Percentiles rank a stretch among this genome's conserved stretches.
These are phyloP conservation scores for Botryotinia globosa DNA, from an alignment of 2,329 filamentous ascomycete genomes.

Conservation along the genomic window DNA sequence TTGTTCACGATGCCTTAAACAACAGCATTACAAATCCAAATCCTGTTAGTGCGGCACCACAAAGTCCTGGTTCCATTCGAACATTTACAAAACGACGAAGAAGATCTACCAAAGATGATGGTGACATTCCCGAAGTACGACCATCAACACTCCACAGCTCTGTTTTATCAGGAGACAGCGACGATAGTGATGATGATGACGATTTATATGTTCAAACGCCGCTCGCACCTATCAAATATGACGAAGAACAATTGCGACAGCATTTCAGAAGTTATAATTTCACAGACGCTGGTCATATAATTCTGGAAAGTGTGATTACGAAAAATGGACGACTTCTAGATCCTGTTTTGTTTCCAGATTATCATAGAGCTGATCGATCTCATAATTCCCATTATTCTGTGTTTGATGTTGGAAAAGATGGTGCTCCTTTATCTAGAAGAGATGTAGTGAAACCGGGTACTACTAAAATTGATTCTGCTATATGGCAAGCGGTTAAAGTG, in stretches of 20 bases:
- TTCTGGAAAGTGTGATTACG: slow-evolving; percentile 39
- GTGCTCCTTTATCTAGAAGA: slow-evolving; percentile 29
- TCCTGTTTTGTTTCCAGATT: slow-evolving; percentile 28
- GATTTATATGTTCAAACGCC: slow-evolving; percentile 42
- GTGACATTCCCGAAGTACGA: not conserved
- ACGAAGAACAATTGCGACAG: slow-evolving; percentile 45
- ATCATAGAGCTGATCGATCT: slow-evolving; percentile 26
- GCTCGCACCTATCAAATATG: slow-evolving; percentile 42
- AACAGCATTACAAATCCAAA: slow-evolving; percentile 13
- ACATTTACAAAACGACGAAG: slow-evolving; percentile 13
- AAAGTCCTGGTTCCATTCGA: slow-evolving; percentile 6
- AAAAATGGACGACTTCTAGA: slow-evolving; percentile 26
- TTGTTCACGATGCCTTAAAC: slow-evolving; percentile 32
- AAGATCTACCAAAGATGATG: slow-evolving; percentile 5
- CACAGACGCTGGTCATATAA: slow-evolving; percentile 42
- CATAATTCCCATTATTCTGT: slow-evolving; percentile 35
- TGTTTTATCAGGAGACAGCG: slow-evolving; percentile 38
- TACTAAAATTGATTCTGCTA: slow-evolving; percentile 31
- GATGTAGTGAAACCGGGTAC: slow-evolving; percentile 27
- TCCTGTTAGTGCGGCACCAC: not conserved
- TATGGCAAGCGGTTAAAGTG: slow-evolving; percentile 33
- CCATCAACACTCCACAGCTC: slow-evolving; percentile 26
- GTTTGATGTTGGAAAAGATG: slow-evolving; percentile 33
- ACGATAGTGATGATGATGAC: slow-evolving; percentile 41
- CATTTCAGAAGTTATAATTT: slow-evolving; percentile 46